Conservation (phyloP, 1,139 yeast species). For the Geotrichum cucujoidarum region DNA sequence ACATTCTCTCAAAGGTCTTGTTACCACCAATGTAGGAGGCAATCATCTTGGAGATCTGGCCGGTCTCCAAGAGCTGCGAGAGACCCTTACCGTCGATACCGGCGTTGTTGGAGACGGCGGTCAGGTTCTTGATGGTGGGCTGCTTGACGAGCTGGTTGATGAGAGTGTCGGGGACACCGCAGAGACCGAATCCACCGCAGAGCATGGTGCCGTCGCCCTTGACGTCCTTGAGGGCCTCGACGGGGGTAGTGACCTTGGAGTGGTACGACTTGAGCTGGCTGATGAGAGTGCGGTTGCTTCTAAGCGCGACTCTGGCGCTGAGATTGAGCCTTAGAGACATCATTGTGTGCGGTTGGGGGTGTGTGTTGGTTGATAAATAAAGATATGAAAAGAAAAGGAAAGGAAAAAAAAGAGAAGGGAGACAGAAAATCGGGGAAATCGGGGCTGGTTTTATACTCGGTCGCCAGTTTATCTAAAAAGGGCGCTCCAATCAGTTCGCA, state of each 20-base stretch:
- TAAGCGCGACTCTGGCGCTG: background rate
- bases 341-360: background rate
- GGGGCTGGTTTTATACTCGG: too few species aligned
- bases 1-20: constrained; percentile 42
- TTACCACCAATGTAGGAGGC: constrained; percentile 48
- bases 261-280: constrained; percentile 5
- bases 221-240: constrained; percentile 16
- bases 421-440: background rate
- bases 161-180: constrained; percentile 47
- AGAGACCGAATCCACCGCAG: constrained; percentile 49
- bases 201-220: constrained; percentile 27
- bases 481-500: too few species aligned
- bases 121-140: constrained; percentile 38
- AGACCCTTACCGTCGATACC: constrained; percentile 47
- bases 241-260: constrained; percentile 16
- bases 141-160: constrained; percentile 40
- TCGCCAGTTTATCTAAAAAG: too few species aligned
- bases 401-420: background rate
- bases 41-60: constrained; percentile 46
- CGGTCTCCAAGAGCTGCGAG: constrained; percentile 41
- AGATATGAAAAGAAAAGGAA: background rate
- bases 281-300: background rate
- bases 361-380: background rate
- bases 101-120: constrained; percentile 50
- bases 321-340: background rate